phyloP scores from a whole-genome alignment of 768 basidiomycete species.

The Piloderma croceum region DNA sequence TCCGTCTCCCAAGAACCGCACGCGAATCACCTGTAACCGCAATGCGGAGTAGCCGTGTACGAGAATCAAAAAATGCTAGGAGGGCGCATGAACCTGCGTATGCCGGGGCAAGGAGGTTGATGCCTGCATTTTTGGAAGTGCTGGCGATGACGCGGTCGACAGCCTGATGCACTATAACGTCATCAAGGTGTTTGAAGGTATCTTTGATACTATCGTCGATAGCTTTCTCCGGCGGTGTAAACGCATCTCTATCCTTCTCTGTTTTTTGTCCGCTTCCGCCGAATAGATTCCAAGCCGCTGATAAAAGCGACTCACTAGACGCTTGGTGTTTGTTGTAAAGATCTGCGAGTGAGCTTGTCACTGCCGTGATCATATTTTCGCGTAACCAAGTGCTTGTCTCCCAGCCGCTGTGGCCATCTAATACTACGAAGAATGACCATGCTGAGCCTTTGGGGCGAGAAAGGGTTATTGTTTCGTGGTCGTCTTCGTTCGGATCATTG shows the following conservation, averaged over 20 bases:
- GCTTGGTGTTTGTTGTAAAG: too few species aligned
- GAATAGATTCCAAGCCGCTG: too few species aligned
- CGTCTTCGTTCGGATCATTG: too few species aligned
- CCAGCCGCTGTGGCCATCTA: conserved; percentile 28
- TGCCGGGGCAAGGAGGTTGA: conserved; percentile 27
- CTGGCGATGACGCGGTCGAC: conserved; percentile 23
- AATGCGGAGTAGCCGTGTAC: conserved; percentile 33
- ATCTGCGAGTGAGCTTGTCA: too few species aligned
- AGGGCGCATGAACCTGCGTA: conserved; percentile 40
- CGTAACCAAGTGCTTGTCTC: conserved; percentile 24
- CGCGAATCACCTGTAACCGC: conserved; percentile 45
- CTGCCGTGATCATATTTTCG: conserved; percentile 19
- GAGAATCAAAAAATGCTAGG: conserved; percentile 39
- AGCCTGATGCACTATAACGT: conserved; percentile 34
- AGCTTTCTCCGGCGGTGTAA: conserved; percentile 15
- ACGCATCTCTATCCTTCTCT: too few species aligned
- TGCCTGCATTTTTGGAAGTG: conserved; percentile 21
- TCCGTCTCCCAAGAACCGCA: conserved; percentile 41
- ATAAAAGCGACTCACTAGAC: too few species aligned
- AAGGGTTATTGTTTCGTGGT: too few species aligned
- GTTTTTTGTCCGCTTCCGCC: too few species aligned
- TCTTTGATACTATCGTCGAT: conserved; percentile 32
- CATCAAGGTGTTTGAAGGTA: conserved; percentile 36
- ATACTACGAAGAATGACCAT: conserved; percentile 31
- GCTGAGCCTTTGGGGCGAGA: conserved; percentile 2